These are phyloP conservation scores for Cephaloascus fragrans DNA, from an alignment of 805 yeast species.

Conservation along the genomic window DNA sequence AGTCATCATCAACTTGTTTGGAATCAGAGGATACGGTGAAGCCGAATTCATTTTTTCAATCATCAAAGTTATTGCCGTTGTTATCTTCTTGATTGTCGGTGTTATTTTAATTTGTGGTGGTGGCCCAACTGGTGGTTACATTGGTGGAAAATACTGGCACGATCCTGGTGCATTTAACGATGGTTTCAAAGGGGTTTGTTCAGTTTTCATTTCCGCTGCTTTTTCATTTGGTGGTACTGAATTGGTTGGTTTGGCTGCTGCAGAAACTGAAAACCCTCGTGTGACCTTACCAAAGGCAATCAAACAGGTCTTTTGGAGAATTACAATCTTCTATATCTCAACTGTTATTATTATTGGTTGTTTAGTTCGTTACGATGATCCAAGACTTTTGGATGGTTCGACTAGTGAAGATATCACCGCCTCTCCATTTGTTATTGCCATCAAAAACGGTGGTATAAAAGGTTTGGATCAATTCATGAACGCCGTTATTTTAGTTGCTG, in stretches of 20 bases:
- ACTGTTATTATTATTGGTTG: constrained; percentile 13
- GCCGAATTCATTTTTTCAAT: constrained; percentile 41
- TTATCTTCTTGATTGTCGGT: constrained; percentile 37
- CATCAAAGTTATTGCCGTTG: constrained; percentile 36
- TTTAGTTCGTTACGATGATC: constrained; percentile 14
- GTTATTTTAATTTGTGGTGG: constrained; percentile 44
- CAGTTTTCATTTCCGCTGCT: constrained; percentile 30
- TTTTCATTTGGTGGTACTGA: constrained; percentile 32
- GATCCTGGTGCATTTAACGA: constrained; percentile 45
- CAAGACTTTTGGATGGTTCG: constrained; percentile 29
- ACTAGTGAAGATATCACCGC: constrained; percentile 51
- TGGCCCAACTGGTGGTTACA: constrained; percentile 36
- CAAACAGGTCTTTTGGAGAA: constrained; percentile 33
- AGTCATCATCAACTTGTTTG: constrained; percentile 37
- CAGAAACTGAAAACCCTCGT: constrained; percentile 28
- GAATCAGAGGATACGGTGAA: constrained; percentile 48
- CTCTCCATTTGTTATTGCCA: constrained; percentile 74
- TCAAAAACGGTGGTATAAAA: constrained; percentile 49
- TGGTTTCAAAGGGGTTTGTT: constrained; percentile 32
- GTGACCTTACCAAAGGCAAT: constrained; percentile 27
- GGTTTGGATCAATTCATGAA: constrained; percentile 61
- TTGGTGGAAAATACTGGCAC: constrained; percentile 42
- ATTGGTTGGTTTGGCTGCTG: constrained; percentile 30
- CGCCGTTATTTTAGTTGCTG: constrained; percentile 58
- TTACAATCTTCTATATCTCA: constrained; percentile 25